Base-by-base conservation (phyloP, 441 rosid species). In the Gossypium gossypioides region DNA sequence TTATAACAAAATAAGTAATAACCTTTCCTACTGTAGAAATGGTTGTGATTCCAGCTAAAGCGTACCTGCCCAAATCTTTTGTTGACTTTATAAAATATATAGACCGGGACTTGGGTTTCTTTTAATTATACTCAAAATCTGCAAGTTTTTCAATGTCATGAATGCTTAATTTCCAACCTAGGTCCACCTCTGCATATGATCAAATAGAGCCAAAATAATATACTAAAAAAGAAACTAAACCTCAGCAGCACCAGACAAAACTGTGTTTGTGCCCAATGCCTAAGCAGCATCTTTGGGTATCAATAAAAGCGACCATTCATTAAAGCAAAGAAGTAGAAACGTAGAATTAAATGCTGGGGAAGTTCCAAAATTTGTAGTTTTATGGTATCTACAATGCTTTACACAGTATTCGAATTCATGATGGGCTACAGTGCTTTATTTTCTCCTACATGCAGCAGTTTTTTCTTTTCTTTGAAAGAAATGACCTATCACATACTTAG, bases 251-350 rank as follows among this genome's bases (percentile, higher is more conserved):
- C 50, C 24, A 9, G 50, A 62, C 25, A 62, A 62, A 62, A 4
- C 40, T 62, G 50, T 18, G 25, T 4, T 59, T 62, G 51, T 18
- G 40, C 25, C 68, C 50, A 18, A 37, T 3, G 50, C 24, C 10
- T 5, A 25, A 50, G 15, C 8, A 50, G 25, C 71, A 27, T 10
- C 58, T 25, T 66, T 24, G 13, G 55, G 25, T 15, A 9, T 34
- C 59, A 25, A 15, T 22, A 67, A 50, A 67, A 50, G 71, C 71
- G 71, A 67, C 71, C 4, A 68, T 15, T 27, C 71, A 27, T 68
- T 68, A 68, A 27, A n/a, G 44, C 15, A 25, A n/a, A 2, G 24
- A 67, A 7, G 37, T 54, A 15, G 16, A 50, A 50, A 10, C 21
- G 0, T 19, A 6, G 37, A 66, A 42, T 65, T 44, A 65, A 65